Evolutionary conservation across 2,329 filamentous ascomycete species (phyloP), one percentile per base, ranked within the genome.

Genomic region (Endocalyx cinctus): DNA sequence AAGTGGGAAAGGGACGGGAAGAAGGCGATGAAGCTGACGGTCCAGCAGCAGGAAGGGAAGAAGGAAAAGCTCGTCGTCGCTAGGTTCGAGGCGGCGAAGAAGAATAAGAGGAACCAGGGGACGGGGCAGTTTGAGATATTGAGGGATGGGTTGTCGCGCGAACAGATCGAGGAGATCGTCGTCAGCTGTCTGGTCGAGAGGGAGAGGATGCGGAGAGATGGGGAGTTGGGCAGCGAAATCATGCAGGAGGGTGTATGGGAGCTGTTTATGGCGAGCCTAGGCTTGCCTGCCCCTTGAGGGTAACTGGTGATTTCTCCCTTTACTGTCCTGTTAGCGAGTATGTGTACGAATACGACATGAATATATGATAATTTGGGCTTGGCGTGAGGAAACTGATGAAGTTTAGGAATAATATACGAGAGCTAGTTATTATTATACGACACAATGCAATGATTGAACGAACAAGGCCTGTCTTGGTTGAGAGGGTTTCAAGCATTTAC

Each of bases 91-190:
- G 34, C 40, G 15, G 31, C 33, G 3, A 27, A 31, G 20, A 38
- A 31, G 15, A 31, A 29, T 8, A 37, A 33, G 31, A 16, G 31
- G 31, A 41, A 35, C 8, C 36, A 33, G 15, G 38, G 41, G 12
- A 31, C 29, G 15, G 38, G 41, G 2, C 25, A 34, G 14, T 38
- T 43, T 15, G 38, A 43, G 11, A 33, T 43, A 6, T 14, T 36
- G 11, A n/a, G 28, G 15, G 37, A 36, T 11, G 34, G 38, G 1
- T 16, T 43, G 14, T 23, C 10, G 2, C 15, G 27, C 10, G 17
- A 30, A 2, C 41, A 41, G 35, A 13, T 38, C n/a, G 37, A 40
- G 27, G 41, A 43, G 29, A 31, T 43, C 16, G 31, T 41, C 19
- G 15, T 43, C 23, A 30, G 34, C 6, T 43, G 41, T 23, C 29